Percentiles rank a stretch among this genome's conserved stretches.
Conservation (phyloP, 2,329 filamentous ascomycete genomes). For the Coniochaeta pulveracea region DNA sequence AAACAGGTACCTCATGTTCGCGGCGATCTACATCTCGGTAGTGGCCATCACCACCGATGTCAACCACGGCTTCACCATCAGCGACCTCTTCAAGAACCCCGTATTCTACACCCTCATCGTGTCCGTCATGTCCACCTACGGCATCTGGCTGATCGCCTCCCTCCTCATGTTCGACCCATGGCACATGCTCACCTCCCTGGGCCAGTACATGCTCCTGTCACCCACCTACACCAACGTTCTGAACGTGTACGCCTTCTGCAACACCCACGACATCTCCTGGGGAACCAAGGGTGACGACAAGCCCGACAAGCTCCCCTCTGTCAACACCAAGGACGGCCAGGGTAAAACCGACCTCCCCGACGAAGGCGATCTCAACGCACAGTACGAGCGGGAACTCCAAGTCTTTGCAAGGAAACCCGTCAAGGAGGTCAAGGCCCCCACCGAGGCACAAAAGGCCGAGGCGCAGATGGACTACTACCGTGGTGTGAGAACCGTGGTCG, state of each 20-base stretch:
- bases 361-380: conserved; percentile 86
- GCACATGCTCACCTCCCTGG: conserved; percentile 96
- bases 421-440: conserved; percentile 53
- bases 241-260: conserved; percentile 98
- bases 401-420: conserved; percentile 66
- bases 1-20: conserved; percentile 77
- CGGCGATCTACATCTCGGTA: conserved; percentile 88
- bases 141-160: conserved; percentile 85
- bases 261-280: conserved; percentile 96
- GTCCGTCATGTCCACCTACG: conserved; percentile 81
- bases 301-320: conserved; percentile 77
- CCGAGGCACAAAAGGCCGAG: conserved; percentile 49
- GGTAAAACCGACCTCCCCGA: conserved; percentile 95
- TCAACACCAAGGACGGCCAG: conserved; percentile 75
- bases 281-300: conserved; percentile 98
- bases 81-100: conserved; percentile 70
- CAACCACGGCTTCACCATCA: conserved; percentile 54
- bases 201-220: conserved; percentile 89
- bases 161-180: conserved; percentile 95
- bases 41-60: conserved; percentile 69
- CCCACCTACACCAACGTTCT: conserved; percentile 97
- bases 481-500: conserved; percentile 84
- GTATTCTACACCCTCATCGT: conserved; percentile 92
- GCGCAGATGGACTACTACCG: conserved; percentile 98
- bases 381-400: conserved; percentile 77